Conservation (phyloP, 2,329 filamentous ascomycete species). For the Tolypocladium cylindrosporum region DNA sequence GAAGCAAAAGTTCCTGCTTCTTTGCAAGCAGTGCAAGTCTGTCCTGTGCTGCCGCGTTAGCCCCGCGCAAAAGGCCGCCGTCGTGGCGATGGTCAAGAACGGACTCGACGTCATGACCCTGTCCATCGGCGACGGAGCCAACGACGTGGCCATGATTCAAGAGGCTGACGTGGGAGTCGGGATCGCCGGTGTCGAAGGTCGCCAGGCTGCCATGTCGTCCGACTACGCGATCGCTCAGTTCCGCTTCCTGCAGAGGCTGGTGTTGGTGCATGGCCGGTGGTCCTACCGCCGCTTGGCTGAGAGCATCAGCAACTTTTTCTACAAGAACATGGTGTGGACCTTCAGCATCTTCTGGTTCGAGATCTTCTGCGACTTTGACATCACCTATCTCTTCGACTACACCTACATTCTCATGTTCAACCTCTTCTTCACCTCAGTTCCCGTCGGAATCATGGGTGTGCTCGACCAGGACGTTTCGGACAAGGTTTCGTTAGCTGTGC, state of each 20-base stretch:
- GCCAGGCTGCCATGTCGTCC: slow-evolving; percentile 91
- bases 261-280: slow-evolving; percentile 88
- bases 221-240: slow-evolving; percentile 96
- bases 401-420: slow-evolving; percentile 97
- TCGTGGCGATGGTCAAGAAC: slow-evolving; percentile 89
- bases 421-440: slow-evolving; percentile 89
- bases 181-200: slow-evolving; percentile 85
- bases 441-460: slow-evolving; percentile 91
- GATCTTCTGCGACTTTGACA: slow-evolving; percentile 91
- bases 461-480: slow-evolving; percentile 96
- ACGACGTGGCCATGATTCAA: slow-evolving; percentile 97
- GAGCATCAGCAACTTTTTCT: slow-evolving; percentile 97
- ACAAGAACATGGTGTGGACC: slow-evolving; percentile 99
- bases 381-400: slow-evolving; percentile 95
- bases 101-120: slow-evolving; percentile 94
- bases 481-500: slow-evolving; percentile 84
- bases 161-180: slow-evolving; percentile 94
- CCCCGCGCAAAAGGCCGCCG: slow-evolving; percentile 93
- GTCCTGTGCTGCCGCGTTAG: slow-evolving; percentile 97
- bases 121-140: slow-evolving; percentile 86
- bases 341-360: slow-evolving; percentile 97
- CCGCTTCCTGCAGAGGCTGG: slow-evolving; percentile 71
- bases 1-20: slow-evolving; percentile 83
- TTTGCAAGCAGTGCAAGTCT: slow-evolving; percentile 95
- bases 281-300: slow-evolving; percentile 92